A percentile compares a stretch with the other conserved stretches of the same genome.
These are phyloP conservation scores for Yamadazyma diospyri DNA, from an alignment of 1,139 yeast species.

Conservation along the genomic window DNA sequence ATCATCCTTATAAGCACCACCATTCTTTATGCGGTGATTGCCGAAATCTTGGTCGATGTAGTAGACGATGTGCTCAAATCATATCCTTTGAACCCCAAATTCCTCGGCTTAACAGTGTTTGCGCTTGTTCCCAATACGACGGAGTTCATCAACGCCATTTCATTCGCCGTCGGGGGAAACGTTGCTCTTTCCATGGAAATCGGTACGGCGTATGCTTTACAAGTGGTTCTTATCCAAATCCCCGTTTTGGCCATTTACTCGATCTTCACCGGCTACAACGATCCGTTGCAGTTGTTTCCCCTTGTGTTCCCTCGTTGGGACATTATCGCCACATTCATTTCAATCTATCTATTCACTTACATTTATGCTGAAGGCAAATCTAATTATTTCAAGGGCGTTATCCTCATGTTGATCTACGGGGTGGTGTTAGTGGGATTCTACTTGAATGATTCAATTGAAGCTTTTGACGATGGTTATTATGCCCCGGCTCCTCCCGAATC, in stretches of 20 bases:
- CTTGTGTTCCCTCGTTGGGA: slow-evolving; percentile 96
- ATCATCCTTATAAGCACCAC: slow-evolving; percentile 86
- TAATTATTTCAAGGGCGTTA: slow-evolving; percentile 92
- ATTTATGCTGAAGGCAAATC: slow-evolving; percentile 96
- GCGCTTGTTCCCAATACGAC: slow-evolving; percentile 97
- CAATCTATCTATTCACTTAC: slow-evolving; percentile 87
- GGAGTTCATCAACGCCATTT: slow-evolving; percentile 93
- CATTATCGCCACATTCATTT: slow-evolving; percentile 76
- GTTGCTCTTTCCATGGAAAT: slow-evolving; percentile 96
- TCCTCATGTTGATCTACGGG: slow-evolving; percentile 72
- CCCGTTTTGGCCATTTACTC: slow-evolving; percentile 87
- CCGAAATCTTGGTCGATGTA: slow-evolving; percentile 90
- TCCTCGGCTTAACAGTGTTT: slow-evolving; percentile 88
- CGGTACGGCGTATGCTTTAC: slow-evolving; percentile 96
- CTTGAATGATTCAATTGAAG: slow-evolving; percentile 48
- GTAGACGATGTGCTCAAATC: slow-evolving; percentile 83
- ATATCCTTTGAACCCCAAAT: slow-evolving; percentile 81
- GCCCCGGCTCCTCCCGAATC: neutral
- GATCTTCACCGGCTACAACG: slow-evolving; percentile 38
- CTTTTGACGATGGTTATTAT: slow-evolving; percentile 30
- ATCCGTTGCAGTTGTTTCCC: slow-evolving; percentile 61
- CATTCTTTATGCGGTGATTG: slow-evolving; percentile 82
- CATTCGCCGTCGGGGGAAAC: slow-evolving; percentile 94
- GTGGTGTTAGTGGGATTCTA: slow-evolving; percentile 82
- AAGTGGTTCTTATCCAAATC: slow-evolving; percentile 91